phyloP scores from a whole-genome alignment of 2,329 filamentous ascomycete genomes.

The Fusarium equiseti region DNA sequence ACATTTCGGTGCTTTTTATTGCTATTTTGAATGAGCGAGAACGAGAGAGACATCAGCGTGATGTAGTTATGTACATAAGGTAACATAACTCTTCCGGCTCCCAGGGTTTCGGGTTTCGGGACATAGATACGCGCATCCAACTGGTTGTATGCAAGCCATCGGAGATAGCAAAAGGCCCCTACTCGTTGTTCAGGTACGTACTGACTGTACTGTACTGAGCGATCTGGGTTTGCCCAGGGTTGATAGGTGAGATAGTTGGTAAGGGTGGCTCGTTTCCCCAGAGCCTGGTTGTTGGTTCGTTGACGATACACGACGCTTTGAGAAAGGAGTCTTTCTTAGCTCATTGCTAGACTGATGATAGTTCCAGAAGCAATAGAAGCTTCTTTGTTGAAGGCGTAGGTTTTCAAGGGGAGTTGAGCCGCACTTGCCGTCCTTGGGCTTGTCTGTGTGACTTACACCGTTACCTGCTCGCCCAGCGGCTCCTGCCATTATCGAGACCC shows the following conservation, averaged over 20 bases:
- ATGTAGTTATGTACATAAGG: not conserved
- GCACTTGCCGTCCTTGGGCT: slow-evolving; percentile 4
- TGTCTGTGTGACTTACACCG: slow-evolving; percentile 3
- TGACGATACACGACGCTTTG: slow-evolving; percentile 2
- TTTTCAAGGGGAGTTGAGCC: slow-evolving; percentile 15
- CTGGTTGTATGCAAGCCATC: slow-evolving; percentile 23
- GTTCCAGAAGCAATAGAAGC: slow-evolving; percentile 21
- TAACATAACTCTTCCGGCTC: not conserved
- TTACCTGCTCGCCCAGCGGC: not conserved
- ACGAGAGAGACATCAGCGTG: not conserved
- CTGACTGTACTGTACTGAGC: not conserved
- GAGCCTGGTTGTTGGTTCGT: slow-evolving; percentile 19
- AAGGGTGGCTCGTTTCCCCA: slow-evolving; percentile 7
- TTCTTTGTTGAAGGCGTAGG: not conserved
- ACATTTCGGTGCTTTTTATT: slow-evolving; percentile 4
- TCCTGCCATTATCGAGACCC: slow-evolving; percentile 1
- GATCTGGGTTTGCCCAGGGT: not conserved
- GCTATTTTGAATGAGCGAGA: slow-evolving; percentile 4
- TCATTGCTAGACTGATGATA: not conserved
- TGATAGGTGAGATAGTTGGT: not conserved
- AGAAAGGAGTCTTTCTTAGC: not conserved
- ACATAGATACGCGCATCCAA: slow-evolving; percentile 1
- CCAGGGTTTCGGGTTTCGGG: slow-evolving; percentile 10
- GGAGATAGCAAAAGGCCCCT: slow-evolving; percentile 13
- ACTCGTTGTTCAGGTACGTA: not conserved